Evolutionary conservation across 2,329 filamentous ascomycete genomes (phyloP), one percentile per base, ranked within the genome.

Genomic region (Hypomyces rosellus): DNA sequence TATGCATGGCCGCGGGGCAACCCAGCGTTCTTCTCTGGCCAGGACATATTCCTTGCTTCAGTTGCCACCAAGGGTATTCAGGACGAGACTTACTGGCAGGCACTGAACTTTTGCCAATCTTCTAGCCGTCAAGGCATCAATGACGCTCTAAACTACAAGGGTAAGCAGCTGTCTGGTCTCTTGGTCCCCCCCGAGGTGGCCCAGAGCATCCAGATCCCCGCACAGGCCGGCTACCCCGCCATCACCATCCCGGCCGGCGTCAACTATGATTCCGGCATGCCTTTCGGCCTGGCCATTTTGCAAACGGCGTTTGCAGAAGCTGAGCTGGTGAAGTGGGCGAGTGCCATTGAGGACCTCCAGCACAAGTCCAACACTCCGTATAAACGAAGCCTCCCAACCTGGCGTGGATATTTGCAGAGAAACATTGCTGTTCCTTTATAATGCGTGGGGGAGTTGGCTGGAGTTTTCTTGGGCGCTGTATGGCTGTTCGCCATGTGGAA

Each of bases 171-270:
- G 1, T 75, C 81, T 50, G 86, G 78, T 2, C 70, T 90, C 2
- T 71, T 91, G 1, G 82, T 88, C 0, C 86, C 86, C 5, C 74
- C 84, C 0, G 81, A 86, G 59, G 82, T 85, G 3, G 85, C 77
- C 0, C 83, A 87, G 63, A 78, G 79, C 4, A 81, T 81, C 54
- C 81, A 88, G 65, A 78, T 88, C 52, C 82, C 85, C 0, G 86
- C 87, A 0, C 85, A 89, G 66, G 87, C 86, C 5, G 85, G 86
- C 0, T 90, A 89, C 61, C 86, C 86, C 0, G 75, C 87, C 61
- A 73, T 89, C 46, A 88, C 85, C 0, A 62, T 90, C 1, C 86
- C 86, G 0, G 82, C 76, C 0, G 82, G 82, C 1, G 69, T 81
- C 5, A 72, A 77, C 55, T 67, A 63, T 12, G 76, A 74, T 3